Evolutionary conservation across 2,329 filamentous ascomycete species (phyloP), one percentile per base, ranked within the genome.

Genomic region (Pseudogymnoascus sp.): DNA sequence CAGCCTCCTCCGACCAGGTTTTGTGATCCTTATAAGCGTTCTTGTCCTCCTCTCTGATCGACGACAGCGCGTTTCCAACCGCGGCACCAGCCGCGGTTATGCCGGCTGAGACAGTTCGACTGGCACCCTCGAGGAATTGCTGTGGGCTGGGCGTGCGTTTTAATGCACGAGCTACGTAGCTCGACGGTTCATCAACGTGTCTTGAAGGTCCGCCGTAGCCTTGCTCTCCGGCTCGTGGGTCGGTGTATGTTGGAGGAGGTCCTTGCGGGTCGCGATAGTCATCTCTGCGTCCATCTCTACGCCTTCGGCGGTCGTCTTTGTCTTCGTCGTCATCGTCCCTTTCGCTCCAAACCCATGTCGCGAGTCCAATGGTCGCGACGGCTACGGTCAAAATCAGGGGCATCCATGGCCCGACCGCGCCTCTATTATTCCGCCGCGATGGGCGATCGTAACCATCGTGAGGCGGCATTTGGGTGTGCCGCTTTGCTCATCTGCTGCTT

Each of bases 321-420:
- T 84, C 81, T 29, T 92, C 87, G 60, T 90, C 87, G 63, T 87
- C 83, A 66, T 89, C 87, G 70, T 82, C 84, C 70, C 90, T 87
- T 76, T 96, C 92, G 73, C 89, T 95, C 92, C 92, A 96, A 64
- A 92, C 85, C 93, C 93, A 97, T 62, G 91, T 91, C 60, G 87
- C 92, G 57, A 96, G 77, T 35, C 92, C 92, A 61, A 89, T 86
- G 21, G 92, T 91, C 64, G 93, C 93, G 68, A 95, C 85, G 54
- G 91, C 92, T 63, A 96, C 85, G 58, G 92, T 97, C 66, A 96
- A 76, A 66, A 86, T 87, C 62, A 97, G 81, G 65, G 93, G 93
- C 63, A 96, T 84, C 90, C 92, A 97, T 77, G 95, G 93, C 71
- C 87, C 84, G 76, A 90, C 84, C 67, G 84, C 81, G 72, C 81